These are phyloP conservation scores for Rhodamnia argentea DNA, from an alignment of 345 rosid genomes.

Conservation along the genomic window DNA sequence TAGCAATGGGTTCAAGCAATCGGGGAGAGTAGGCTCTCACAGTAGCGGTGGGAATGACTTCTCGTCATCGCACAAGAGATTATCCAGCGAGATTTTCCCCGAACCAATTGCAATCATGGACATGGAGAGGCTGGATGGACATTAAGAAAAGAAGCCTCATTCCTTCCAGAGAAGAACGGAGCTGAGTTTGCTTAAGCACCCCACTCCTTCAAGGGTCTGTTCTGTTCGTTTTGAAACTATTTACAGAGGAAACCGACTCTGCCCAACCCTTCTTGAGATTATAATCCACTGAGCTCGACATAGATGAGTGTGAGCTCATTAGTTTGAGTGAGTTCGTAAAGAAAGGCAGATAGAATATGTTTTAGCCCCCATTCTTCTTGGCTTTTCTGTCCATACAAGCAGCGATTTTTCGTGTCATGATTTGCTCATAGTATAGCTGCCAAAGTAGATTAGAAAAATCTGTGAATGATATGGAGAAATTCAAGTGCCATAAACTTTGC, in stretches of 20 bases:
- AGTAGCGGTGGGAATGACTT: conserved; percentile 44
- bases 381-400: neutral
- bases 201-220: neutral
- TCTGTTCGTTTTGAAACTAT: neutral
- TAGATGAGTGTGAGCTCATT: neutral
- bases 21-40: conserved; percentile 44
- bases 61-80: conserved; percentile 45
- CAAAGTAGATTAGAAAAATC: neutral
- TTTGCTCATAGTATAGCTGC: neutral
- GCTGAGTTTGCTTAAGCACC: neutral
- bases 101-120: conserved; percentile 35
- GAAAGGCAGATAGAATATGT: neutral
- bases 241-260: neutral
- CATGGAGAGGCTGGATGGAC: conserved; percentile 25
- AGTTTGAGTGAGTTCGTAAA: neutral
- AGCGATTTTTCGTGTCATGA: neutral
- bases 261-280: neutral
- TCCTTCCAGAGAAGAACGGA: neutral
- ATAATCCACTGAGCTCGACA: neutral
- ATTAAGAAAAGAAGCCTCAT: neutral
- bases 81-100: conserved; percentile 51
- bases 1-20: conserved; percentile 32
- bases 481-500: neutral
- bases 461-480: neutral
- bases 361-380: neutral